Evolutionary conservation across 441 rosid species (phyloP).

Genomic region (Monsonia emarginata): DNA sequence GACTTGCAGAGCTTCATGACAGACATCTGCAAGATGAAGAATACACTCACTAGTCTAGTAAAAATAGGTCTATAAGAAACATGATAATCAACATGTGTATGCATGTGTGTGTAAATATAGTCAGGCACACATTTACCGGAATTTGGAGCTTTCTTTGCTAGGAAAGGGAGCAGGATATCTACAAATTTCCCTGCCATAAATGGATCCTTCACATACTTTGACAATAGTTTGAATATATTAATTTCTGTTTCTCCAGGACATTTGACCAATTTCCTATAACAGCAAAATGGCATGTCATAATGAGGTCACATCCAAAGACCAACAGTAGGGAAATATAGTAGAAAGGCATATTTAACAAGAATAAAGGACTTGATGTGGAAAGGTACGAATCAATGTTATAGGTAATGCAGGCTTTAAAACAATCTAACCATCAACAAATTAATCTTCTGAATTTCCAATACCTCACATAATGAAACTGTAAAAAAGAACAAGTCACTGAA

Average conservation of each 20-base stretch:
- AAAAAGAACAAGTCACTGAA: neutral
- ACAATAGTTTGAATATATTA: slow-evolving; percentile 58
- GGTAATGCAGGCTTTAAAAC: neutral
- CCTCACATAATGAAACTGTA: neutral
- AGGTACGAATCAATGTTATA: neutral
- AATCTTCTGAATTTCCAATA: neutral
- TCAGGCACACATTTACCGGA: slow-evolving; percentile 43
- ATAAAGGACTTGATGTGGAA: neutral
- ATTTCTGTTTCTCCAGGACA: slow-evolving; percentile 52
- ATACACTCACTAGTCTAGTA: slow-evolving; percentile 17
- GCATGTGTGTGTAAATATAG: neutral
- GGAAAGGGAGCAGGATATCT: slow-evolving; percentile 61
- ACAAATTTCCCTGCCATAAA: slow-evolving; percentile 43
- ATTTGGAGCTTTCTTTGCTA: slow-evolving; percentile 41
- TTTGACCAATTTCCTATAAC: slow-evolving; percentile 56
- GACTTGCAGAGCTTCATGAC: slow-evolving; percentile 47
- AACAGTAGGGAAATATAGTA: neutral
- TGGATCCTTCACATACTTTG: slow-evolving; percentile 47
- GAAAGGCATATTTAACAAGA: neutral
- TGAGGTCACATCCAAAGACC: neutral
- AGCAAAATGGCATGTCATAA: slow-evolving; percentile 17
- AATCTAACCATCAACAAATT: neutral
- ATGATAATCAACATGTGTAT: slow-evolving; percentile 7
- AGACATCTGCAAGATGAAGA: slow-evolving; percentile 41
- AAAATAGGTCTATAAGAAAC: slow-evolving; percentile 6